Conservation (phyloP, 2,329 filamentous ascomycete genomes). For the Calonectria pseudoreteaudii region DNA sequence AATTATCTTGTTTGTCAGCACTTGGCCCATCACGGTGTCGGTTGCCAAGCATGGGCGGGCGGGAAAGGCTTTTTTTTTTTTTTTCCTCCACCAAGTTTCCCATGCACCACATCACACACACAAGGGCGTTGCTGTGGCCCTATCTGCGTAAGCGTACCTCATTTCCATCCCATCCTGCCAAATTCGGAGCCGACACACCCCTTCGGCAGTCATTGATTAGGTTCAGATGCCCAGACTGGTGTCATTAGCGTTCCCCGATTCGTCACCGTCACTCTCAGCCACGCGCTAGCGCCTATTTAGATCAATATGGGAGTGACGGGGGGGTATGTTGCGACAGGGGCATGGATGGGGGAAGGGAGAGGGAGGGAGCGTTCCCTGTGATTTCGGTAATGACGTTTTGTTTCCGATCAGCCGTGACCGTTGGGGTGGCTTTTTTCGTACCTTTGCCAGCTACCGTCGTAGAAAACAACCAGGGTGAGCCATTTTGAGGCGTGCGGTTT, state of each 20-base stretch:
- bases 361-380: no score
- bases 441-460: background rate
- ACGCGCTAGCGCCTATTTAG: background rate
- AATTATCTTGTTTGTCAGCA: background rate
- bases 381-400: slow-evolving; percentile 8
- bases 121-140: background rate
- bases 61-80: background rate
- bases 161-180: background rate
- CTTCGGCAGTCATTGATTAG: background rate
- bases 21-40: background rate
- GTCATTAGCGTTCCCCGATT: background rate
- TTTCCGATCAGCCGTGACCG: background rate
- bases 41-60: background rate
- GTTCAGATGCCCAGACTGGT: background rate
- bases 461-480: background rate
- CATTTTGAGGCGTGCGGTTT: background rate
- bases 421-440: background rate
- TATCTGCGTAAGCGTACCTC: background rate
- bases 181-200: background rate
- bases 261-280: background rate
- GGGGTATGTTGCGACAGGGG: background rate
- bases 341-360: no score
- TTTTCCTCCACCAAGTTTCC: background rate
- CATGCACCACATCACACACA: background rate
- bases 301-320: background rate